phyloP scores from a whole-genome alignment of 75 land plant genomes.

The Pinus taeda region DNA sequence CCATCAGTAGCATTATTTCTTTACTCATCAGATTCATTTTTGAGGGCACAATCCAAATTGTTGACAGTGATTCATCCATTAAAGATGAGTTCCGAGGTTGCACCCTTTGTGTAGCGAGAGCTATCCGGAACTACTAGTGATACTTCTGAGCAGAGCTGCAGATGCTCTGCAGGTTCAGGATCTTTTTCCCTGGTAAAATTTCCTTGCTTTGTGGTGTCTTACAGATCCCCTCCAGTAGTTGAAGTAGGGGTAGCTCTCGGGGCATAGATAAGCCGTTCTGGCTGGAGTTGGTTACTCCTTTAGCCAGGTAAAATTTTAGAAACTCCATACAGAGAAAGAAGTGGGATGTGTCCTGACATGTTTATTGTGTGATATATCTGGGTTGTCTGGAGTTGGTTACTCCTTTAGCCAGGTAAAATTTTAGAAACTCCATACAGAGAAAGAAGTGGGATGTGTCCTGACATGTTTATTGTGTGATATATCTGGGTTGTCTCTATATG shows the following conservation, averaged over 20 bases:
- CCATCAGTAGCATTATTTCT: background rate
- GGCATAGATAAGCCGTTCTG: too few species aligned
- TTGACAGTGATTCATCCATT: background rate
- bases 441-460: too few species aligned
- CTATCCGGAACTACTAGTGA: constrained; percentile 12
- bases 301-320: too few species aligned
- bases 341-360: too few species aligned
- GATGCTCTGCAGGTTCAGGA: constrained; percentile 10
- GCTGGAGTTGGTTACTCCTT: too few species aligned
- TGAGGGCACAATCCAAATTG: background rate
- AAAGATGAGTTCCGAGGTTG: background rate
- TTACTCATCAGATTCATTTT: constrained; percentile 2
- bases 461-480: too few species aligned
- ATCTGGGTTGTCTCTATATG: too few species aligned
- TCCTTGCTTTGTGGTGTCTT: constrained; percentile 4
- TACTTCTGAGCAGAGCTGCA: constrained; percentile 13
- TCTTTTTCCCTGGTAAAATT: constrained; percentile 2
- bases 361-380: too few species aligned
- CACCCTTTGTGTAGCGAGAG: constrained; percentile 4
- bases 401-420: too few species aligned
- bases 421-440: too few species aligned
- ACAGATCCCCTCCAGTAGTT: constrained; percentile 12
- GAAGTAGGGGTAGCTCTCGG: constrained; percentile 16
- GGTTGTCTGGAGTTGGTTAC: too few species aligned
- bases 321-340: too few species aligned